Conservation (phyloP, 495 filamentous ascomycete genomes). For the Penicillium crystallinum region DNA sequence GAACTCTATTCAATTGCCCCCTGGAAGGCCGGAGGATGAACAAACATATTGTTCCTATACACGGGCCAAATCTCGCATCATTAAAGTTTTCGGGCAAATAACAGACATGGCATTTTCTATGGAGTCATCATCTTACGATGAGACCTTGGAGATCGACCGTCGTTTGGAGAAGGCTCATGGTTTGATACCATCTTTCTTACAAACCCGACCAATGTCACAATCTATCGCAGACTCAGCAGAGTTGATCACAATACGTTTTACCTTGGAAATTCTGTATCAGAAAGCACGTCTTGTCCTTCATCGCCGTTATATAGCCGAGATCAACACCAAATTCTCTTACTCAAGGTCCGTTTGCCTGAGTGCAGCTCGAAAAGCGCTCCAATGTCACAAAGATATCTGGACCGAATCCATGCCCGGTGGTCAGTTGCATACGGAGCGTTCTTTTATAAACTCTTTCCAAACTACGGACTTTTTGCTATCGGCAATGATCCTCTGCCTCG, state of each 20-base stretch:
- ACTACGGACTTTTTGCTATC: conserved; percentile 80
- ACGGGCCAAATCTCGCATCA: conserved; percentile 37
- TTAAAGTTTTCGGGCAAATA: conserved; percentile 41
- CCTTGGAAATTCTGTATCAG: conserved; percentile 74
- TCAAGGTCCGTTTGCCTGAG: conserved; percentile 79
- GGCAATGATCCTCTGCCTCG: conserved; percentile 82
- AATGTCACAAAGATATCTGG: conserved; percentile 70
- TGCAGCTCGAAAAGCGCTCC: conserved; percentile 69
- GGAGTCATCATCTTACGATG: conserved; percentile 61
- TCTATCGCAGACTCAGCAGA: conserved; percentile 68
- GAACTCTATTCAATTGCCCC: conserved; percentile 30
- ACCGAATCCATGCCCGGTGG: conserved; percentile 69
- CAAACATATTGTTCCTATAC: conserved; percentile 33
- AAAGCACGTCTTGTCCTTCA: conserved; percentile 81
- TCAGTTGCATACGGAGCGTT: conserved; percentile 64
- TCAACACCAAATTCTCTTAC: conserved; percentile 68
- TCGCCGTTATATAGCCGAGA: conserved; percentile 70
- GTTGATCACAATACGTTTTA: conserved; percentile 76
- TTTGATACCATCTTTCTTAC: conserved; percentile 63
- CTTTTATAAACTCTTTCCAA: conserved; percentile 72
- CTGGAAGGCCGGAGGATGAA: conserved; percentile 31
- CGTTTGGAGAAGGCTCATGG: conserved; percentile 63
- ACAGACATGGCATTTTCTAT: conserved; percentile 41
- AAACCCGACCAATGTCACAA: conserved; percentile 64
- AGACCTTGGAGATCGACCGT: conserved; percentile 70